Evolutionary conservation across 2,329 filamentous ascomycete genomes (phyloP).

Genomic region (Onygenales sp.): DNA sequence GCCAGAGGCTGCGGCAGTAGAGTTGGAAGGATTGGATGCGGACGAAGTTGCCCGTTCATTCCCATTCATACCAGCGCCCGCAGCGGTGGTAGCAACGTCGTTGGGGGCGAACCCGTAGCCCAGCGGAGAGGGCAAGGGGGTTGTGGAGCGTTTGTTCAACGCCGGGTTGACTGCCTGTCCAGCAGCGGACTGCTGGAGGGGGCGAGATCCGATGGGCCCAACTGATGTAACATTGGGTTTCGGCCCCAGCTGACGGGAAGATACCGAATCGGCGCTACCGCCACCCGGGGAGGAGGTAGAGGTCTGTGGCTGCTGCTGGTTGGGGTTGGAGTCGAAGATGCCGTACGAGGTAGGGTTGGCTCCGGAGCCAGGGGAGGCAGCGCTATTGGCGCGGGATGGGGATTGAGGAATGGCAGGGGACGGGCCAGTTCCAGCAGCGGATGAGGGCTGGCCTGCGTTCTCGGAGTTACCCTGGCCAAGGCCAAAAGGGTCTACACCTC

Average conservation of each 20-base stretch:
- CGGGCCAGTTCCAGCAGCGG: constrained; percentile 28
- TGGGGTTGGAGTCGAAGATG: constrained; percentile 48
- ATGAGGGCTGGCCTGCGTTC: constrained; percentile 43
- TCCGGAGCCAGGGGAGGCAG: constrained; percentile 57
- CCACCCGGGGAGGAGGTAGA: constrained; percentile 78
- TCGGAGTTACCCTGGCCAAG: constrained; percentile 41
- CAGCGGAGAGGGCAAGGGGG: constrained; percentile 81
- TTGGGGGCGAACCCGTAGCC: constrained; percentile 59
- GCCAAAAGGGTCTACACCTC: constrained; percentile 64
- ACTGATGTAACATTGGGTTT: constrained; percentile 53
- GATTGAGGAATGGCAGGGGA: constrained; percentile 38
- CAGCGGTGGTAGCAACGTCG: constrained; percentile 25
- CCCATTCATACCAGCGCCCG: constrained; percentile 30
- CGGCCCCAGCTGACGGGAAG: constrained; percentile 53
- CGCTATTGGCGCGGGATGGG: constrained; percentile 69
- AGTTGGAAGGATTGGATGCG: constrained; percentile 48
- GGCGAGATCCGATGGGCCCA: constrained; percentile 88
- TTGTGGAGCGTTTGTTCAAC: constrained; percentile 74
- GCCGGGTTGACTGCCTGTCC: constrained; percentile 44
- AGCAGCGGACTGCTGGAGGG: constrained; percentile 48
- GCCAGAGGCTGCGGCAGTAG: constrained; percentile 23
- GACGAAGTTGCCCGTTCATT: constrained; percentile 50
- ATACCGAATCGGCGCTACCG: constrained; percentile 51
- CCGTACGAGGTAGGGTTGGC: constrained; percentile 45
- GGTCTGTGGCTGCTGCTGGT: constrained; percentile 57